Percentiles rank a stretch among this genome's conserved stretches.
Evolutionary conservation across 2,329 filamentous ascomycete species (phyloP).

Genomic region (Cordyceps fumosorosea): DNA sequence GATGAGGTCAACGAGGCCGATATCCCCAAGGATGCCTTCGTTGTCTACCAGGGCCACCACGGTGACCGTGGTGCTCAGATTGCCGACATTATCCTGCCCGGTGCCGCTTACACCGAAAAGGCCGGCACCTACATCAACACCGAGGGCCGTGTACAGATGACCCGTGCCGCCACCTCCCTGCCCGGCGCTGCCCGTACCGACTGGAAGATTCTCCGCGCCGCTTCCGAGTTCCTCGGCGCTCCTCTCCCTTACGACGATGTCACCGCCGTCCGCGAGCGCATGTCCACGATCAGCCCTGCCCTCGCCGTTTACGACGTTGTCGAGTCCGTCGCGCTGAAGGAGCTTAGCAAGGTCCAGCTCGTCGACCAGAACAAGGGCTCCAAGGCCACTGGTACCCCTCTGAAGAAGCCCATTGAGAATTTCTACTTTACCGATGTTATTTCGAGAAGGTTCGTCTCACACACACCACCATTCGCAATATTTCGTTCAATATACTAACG

Average conservation of each 20-base stretch:
- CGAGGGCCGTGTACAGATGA: constrained; percentile 92
- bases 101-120: constrained; percentile 96
- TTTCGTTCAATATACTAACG: constrained; percentile 21
- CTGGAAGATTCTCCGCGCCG: constrained; percentile 97
- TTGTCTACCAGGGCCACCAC: constrained; percentile 97
- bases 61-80: constrained; percentile 89
- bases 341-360: constrained; percentile 86
- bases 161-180: constrained; percentile 78
- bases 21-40: constrained; percentile 91
- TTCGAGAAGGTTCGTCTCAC: constrained; percentile 71
- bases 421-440: constrained; percentile 99
- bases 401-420: constrained; percentile 85
- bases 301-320: constrained; percentile 86
- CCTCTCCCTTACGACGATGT: constrained; percentile 92
- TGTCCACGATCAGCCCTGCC: constrained; percentile 89
- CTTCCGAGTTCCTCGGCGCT: constrained; percentile 80
- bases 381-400: constrained; percentile 61
- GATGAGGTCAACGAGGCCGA: constrained; percentile 82
- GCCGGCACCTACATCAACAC: constrained; percentile 95
- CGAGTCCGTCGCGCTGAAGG: constrained; percentile 67
- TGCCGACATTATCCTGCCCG: constrained; percentile 88
- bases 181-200: constrained; percentile 88
- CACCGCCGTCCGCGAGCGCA: constrained; percentile 80
- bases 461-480: background rate
- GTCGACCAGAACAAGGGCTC: constrained; percentile 93